A percentile compares a stretch with the other conserved stretches of the same genome.
Conservation (phyloP, 2,329 filamentous ascomycete genomes). For the Dactylellina leptospora region DNA sequence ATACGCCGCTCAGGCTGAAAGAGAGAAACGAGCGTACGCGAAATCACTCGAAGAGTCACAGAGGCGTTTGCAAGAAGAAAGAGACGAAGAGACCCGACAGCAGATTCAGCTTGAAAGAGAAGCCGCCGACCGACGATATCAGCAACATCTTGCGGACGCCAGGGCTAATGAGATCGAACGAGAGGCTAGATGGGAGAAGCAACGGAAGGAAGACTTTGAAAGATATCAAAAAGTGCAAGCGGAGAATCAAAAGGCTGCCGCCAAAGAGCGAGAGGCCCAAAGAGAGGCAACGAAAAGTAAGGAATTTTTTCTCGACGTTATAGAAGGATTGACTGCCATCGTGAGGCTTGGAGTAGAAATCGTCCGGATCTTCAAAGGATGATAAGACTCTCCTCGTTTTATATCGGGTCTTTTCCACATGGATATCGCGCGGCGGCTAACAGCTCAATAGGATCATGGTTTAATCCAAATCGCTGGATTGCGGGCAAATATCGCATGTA, state of each 20-base stretch:
- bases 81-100: slow-evolving; percentile 1
- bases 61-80: slow-evolving; percentile 1
- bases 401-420: not conserved
- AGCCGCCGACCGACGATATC: slow-evolving; percentile 4
- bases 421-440: not conserved
- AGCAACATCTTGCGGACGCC: slow-evolving; percentile 1
- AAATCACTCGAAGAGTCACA: not conserved
- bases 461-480: not conserved
- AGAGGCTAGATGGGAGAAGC: slow-evolving; percentile 1
- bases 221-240: not conserved
- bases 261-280: not conserved
- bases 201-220: not conserved
- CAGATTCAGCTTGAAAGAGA: not conserved
- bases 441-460: not conserved
- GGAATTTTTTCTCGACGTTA: not conserved
- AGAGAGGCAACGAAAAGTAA: slow-evolving; percentile 9
- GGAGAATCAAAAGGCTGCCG: not conserved
- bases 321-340: not conserved
- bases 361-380: not conserved
- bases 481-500: slow-evolving; percentile 2
- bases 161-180: not conserved
- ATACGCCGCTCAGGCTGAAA: not conserved
- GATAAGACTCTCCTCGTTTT: not conserved
- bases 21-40: not conserved
- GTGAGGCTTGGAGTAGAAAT: not conserved